Percentiles rank a stretch among this genome's conserved stretches.
Conservation (phyloP, 805 yeast species). For the Wickerhamomyces silvicola region DNA sequence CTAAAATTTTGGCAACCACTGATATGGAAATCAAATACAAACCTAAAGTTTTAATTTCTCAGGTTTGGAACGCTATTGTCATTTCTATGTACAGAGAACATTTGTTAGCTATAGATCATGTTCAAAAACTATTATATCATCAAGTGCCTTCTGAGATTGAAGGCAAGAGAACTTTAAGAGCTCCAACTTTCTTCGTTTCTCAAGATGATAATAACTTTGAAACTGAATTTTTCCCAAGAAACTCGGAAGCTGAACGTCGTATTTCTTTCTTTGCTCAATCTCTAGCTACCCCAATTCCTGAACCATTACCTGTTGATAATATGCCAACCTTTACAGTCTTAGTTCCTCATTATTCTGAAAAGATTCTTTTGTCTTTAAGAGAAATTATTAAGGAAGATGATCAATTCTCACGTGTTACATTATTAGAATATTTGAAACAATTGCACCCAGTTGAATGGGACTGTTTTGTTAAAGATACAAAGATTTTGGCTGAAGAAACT, state of each 20-base stretch:
- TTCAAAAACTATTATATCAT: constrained; percentile 92
- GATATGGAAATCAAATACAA: constrained; percentile 99
- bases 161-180: constrained; percentile 97
- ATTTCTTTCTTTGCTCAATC: constrained; percentile 99
- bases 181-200: constrained; percentile 97
- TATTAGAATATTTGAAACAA: constrained; percentile 90
- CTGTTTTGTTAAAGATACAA: constrained; percentile 93
- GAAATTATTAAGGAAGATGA: constrained; percentile 97
- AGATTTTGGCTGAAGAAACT: constrained; percentile 90
- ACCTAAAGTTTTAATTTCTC: constrained; percentile 96
- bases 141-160: constrained; percentile 98
- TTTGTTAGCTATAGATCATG: constrained; percentile 95
- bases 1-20: constrained; percentile 94
- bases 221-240: constrained; percentile 93
- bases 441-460: constrained; percentile 97
- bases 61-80: constrained; percentile 98
- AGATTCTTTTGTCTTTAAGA: constrained; percentile 85
- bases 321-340: constrained; percentile 99
- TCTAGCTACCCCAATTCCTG: constrained; percentile 96
- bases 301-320: constrained; percentile 97
- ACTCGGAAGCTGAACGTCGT: constrained; percentile 99
- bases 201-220: constrained; percentile 92
- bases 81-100: constrained; percentile 99
- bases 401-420: constrained; percentile 89
- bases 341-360: constrained; percentile 95